These are phyloP conservation scores for Teratosphaeria destructans DNA, from an alignment of 2,329 filamentous ascomycete species.

Conservation along the genomic window DNA sequence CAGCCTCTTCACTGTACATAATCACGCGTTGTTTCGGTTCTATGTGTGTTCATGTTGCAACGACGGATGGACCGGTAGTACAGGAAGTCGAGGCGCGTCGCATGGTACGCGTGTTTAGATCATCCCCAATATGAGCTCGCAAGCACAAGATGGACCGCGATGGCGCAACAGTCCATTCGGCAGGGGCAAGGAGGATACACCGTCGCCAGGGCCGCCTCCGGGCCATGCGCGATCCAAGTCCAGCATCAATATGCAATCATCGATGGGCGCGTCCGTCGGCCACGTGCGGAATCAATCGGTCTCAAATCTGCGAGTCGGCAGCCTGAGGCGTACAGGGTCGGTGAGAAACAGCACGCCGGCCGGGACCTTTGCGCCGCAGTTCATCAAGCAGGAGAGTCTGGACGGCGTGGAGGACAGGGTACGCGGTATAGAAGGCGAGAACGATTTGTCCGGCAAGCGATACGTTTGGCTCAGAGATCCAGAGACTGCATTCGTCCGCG, in stretches of 20 bases:
- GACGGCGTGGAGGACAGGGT: constrained; percentile 46
- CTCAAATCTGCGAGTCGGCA: constrained; percentile 35
- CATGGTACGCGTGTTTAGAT: constrained; percentile 1
- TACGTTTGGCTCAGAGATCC: constrained; percentile 96
- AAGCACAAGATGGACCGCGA: constrained; percentile 52
- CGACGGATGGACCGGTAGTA: not conserved
- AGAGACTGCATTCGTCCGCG: constrained; percentile 78
- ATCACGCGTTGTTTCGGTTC: not conserved
- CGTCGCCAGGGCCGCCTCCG: constrained; percentile 49
- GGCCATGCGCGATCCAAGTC: constrained; percentile 60
- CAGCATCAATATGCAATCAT: constrained; percentile 53
- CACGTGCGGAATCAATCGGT: constrained; percentile 62
- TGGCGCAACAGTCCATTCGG: constrained; percentile 75
- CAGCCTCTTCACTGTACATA: not conserved
- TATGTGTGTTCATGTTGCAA: not conserved
- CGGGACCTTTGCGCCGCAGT: constrained; percentile 87
- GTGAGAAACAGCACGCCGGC: constrained; percentile 54
- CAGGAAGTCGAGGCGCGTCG: constrained; percentile 5
- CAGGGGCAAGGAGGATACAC: constrained; percentile 44
- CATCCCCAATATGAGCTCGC: constrained; percentile 39
- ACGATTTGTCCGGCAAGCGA: constrained; percentile 96
- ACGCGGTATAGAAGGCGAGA: constrained; percentile 82
- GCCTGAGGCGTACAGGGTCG: constrained; percentile 44
- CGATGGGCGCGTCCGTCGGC: constrained; percentile 38
- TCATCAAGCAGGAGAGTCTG: constrained; percentile 82